A percentile compares a stretch with the other conserved stretches of the same genome.
These are phyloP conservation scores for Aphanomyces astaci DNA, from an alignment of 352 stramenopile species.

Conservation along the genomic window DNA sequence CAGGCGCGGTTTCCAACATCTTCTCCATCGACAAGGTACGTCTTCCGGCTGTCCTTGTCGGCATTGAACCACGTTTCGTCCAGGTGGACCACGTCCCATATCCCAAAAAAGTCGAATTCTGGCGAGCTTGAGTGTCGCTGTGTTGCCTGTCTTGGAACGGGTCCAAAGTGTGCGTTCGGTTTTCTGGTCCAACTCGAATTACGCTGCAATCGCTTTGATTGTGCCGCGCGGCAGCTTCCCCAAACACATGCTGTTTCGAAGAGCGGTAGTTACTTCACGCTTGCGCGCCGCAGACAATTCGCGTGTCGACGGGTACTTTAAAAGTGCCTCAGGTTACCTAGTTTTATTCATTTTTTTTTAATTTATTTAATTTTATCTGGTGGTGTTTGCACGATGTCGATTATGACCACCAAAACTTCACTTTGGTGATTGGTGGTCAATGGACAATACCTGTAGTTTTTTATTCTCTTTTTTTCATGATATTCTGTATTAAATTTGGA, in stretches of 20 bases:
- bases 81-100: background rate
- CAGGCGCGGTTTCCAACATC: background rate
- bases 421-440: background rate
- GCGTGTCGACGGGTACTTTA: background rate
- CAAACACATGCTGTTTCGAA: background rate
- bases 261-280: background rate
- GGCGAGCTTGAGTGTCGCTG: background rate
- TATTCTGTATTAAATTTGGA: background rate
- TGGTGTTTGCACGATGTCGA: background rate
- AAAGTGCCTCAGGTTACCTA: background rate
- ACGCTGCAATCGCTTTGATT: background rate
- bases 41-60: slow-evolving; percentile 10
- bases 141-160: background rate
- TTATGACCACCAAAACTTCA: background rate
- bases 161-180: background rate
- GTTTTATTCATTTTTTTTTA: background rate
- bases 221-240: background rate
- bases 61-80: slow-evolving; percentile 7
- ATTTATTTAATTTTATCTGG: background rate
- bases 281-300: background rate
- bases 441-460: background rate
- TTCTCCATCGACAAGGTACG: slow-evolving; percentile 13
- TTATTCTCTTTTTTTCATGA: background rate
- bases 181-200: background rate
- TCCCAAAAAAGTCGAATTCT: background rate